A percentile compares a stretch with the other conserved stretches of the same genome.
Conservation (phyloP, 2,329 filamentous ascomycete species). For the Emergomyces orientalis region DNA sequence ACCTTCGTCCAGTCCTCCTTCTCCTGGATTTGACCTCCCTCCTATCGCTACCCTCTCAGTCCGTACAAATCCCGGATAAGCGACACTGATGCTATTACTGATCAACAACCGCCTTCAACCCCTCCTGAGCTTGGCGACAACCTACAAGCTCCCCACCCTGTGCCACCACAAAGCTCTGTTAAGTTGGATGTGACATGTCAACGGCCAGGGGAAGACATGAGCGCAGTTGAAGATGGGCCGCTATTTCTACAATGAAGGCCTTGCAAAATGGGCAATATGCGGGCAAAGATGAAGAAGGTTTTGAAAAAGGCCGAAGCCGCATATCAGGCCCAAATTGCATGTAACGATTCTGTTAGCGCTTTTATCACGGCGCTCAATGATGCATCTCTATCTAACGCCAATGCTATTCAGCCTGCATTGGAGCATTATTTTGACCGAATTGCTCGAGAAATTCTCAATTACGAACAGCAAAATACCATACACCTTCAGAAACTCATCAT, state of each 20-base stretch:
- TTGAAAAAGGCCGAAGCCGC: constrained; percentile 89
- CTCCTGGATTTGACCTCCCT: constrained; percentile 62
- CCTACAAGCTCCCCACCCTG: constrained; percentile 22
- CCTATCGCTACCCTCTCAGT: constrained; percentile 78
- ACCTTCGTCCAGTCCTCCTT: constrained; percentile 44
- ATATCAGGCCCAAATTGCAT: constrained; percentile 65
- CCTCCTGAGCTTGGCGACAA: constrained; percentile 7
- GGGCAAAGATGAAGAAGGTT: constrained; percentile 89
- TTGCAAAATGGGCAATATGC: constrained; percentile 90
- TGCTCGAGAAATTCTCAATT: constrained; percentile 75
- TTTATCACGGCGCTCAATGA: constrained; percentile 84
- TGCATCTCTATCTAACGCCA: constrained; percentile 81
- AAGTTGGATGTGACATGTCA: constrained; percentile 85
- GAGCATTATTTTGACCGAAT: constrained; percentile 99
- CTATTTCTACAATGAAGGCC: constrained; percentile 93
- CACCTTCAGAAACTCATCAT: constrained; percentile 92
- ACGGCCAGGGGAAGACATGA: constrained; percentile 75
- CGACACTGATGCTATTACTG: constrained; percentile 49
- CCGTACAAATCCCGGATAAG: constrained; percentile 75
- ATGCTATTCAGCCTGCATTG: constrained; percentile 90
- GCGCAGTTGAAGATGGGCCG: constrained; percentile 80
- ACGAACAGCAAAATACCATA: constrained; percentile 72
- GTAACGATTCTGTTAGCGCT: constrained; percentile 72
- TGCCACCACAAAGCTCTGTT: constrained; percentile 37
- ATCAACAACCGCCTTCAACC: constrained; percentile 20